Percentiles rank a stretch among this genome's conserved stretches.
These are phyloP conservation scores for Pascua sp. DNA, from an alignment of 1,284 basidiomycete genomes.

Conservation along the genomic window DNA sequence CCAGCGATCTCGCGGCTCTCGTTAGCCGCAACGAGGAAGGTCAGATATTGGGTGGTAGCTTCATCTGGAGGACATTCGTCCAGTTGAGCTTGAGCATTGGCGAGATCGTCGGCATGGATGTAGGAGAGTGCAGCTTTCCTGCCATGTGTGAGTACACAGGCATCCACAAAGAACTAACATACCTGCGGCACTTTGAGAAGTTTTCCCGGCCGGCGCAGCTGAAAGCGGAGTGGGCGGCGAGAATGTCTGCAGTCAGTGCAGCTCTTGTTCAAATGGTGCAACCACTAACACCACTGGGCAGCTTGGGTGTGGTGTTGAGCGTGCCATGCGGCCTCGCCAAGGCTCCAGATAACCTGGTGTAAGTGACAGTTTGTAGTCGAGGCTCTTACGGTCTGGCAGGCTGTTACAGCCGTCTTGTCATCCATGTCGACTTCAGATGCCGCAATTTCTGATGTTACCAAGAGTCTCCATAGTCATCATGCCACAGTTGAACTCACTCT, in stretches of 20 bases:
- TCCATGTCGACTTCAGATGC: not conserved
- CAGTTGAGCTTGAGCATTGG: constrained; percentile 1
- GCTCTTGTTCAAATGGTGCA: too few species aligned
- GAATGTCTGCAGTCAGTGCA: not conserved
- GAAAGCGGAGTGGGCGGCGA: constrained; percentile 7
- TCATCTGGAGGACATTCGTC: constrained; percentile 10
- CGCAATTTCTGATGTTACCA: constrained; percentile 1
- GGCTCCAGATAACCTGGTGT: constrained; percentile 11
- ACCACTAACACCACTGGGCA: constrained; percentile 14
- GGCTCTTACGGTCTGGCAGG: constrained; percentile 11
- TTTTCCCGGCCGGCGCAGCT: not conserved
- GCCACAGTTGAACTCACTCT: not conserved
- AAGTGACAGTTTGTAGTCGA: not conserved
- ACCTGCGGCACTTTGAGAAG: constrained; percentile 10
- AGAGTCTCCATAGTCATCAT: not conserved
- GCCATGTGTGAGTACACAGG: not conserved
- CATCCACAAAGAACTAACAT: not conserved
- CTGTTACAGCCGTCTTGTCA: not conserved
- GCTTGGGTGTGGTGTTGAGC: not conserved
- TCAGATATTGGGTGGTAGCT: constrained; percentile 21
- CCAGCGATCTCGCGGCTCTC: constrained; percentile 5
- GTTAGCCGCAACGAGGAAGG: constrained; percentile 13
- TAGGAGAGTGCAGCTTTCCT: constrained; percentile 9
- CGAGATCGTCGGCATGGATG: constrained; percentile 5
- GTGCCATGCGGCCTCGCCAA: constrained; percentile 1